Conservation (phyloP, 768 basidiomycete genomes). For the Russula sp. region DNA sequence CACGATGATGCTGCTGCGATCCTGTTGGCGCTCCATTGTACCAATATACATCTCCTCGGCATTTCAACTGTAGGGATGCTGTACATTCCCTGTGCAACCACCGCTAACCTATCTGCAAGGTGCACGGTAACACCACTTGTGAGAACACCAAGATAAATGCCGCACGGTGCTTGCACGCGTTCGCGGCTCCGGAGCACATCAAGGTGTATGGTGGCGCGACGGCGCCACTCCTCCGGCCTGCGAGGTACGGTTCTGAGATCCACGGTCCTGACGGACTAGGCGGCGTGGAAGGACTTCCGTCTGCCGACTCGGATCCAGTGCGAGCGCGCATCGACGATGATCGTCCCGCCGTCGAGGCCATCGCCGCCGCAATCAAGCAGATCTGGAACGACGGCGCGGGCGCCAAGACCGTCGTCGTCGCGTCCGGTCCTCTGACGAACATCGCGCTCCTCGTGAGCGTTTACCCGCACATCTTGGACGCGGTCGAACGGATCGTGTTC, state of each 20-base stretch:
- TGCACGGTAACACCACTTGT: slow-evolving; percentile 70
- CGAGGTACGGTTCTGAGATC: slow-evolving; percentile 65
- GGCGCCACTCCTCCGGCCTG: slow-evolving; percentile 57
- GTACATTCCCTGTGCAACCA: neutral
- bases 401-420: slow-evolving; percentile 57
- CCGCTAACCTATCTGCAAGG: slow-evolving; percentile 34
- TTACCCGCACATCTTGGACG: slow-evolving; percentile 44
- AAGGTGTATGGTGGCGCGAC: slow-evolving; percentile 63
- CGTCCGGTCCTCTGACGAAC: slow-evolving; percentile 83
- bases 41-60: slow-evolving; percentile 63
- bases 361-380: slow-evolving; percentile 46
- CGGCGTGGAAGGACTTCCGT: slow-evolving; percentile 72
- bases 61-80: slow-evolving; percentile 64
- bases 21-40: slow-evolving; percentile 61
- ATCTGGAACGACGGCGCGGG: slow-evolving; percentile 55
- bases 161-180: slow-evolving; percentile 67
- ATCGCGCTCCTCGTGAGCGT: slow-evolving; percentile 38
- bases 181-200: slow-evolving; percentile 51
- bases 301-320: slow-evolving; percentile 41
- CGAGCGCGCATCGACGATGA: slow-evolving; percentile 40
- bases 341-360: slow-evolving; percentile 60
- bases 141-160: slow-evolving; percentile 64
- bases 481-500: slow-evolving; percentile 65
- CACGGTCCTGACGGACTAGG: slow-evolving; percentile 80
- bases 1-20: slow-evolving; percentile 89